Evolutionary conservation across 805 yeast species (phyloP).

Genomic region (Candida railenensis): DNA sequence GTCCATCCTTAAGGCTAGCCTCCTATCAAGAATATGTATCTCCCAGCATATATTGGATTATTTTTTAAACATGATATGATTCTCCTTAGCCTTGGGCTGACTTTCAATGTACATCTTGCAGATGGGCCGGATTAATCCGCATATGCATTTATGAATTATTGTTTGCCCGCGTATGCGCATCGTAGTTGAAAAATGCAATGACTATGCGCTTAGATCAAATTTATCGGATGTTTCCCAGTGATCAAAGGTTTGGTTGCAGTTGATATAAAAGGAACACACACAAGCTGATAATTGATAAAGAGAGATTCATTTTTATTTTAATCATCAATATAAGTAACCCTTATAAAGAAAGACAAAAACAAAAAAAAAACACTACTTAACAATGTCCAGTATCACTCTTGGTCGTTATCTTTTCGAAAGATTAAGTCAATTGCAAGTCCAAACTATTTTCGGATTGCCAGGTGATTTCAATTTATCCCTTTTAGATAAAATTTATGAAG

Average conservation of each 20-base stretch:
- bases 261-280: background rate
- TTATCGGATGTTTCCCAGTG: background rate
- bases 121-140: background rate
- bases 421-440: conserved; percentile 34
- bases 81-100: background rate
- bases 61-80: background rate
- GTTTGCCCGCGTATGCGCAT: conserved; percentile 2
- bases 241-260: background rate
- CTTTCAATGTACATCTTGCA: background rate
- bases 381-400: conserved; percentile 33
- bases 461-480: conserved; percentile 41
- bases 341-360: background rate
- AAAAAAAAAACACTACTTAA: background rate
- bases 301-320: background rate
- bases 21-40: background rate
- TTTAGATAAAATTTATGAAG: conserved; percentile 39
- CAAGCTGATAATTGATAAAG: background rate
- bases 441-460: conserved; percentile 40
- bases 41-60: no score
- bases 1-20: background rate
- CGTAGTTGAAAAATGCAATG: background rate
- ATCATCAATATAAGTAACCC: background rate
- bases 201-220: background rate
- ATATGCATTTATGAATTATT: background rate
- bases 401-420: conserved; percentile 42